These are phyloP conservation scores for Urochloa ruziziensis DNA, from an alignment of 176 grass and related monocot species.

Conservation along the genomic window DNA sequence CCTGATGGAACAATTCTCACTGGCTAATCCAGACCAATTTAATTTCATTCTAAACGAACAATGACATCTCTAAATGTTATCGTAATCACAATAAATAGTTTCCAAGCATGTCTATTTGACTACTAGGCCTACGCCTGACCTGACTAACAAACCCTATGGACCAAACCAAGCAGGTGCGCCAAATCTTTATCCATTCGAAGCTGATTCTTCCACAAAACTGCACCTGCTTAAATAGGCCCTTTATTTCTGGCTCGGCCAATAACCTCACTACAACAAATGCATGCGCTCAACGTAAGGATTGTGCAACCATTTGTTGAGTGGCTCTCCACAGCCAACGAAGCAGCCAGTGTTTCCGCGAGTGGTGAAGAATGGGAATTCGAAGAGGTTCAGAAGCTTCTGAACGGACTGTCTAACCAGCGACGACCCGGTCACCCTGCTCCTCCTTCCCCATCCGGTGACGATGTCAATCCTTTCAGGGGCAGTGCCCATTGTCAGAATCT, in stretches of 20 bases:
- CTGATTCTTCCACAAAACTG: slow-evolving; percentile 60
- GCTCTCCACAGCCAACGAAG: slow-evolving; percentile 80
- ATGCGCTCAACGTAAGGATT: slow-evolving; percentile 94
- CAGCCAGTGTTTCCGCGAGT: slow-evolving; percentile 73
- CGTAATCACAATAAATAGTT: slow-evolving; percentile 29
- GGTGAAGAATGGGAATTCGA: slow-evolving; percentile 69
- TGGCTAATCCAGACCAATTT: not conserved
- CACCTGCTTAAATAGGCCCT: slow-evolving; percentile 19
- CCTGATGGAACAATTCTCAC: not conserved
- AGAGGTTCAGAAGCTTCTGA: slow-evolving; percentile 77
- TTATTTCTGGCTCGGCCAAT: slow-evolving; percentile 17
- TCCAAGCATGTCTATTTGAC: slow-evolving; percentile 6
- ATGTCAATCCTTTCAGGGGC: slow-evolving; percentile 76
- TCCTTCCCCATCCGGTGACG: slow-evolving; percentile 89
- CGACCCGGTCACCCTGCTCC: slow-evolving; percentile 84
- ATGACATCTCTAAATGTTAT: slow-evolving; percentile 21
- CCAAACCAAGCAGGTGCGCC: slow-evolving; percentile 20
- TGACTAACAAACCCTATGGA: slow-evolving; percentile 10
- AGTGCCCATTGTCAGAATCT: slow-evolving; percentile 52
- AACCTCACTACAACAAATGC: slow-evolving; percentile 71
- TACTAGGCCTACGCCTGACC: slow-evolving; percentile 11
- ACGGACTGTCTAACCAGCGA: slow-evolving; percentile 74
- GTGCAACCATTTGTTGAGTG: slow-evolving; percentile 82
- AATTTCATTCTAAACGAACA: slow-evolving; percentile 7
- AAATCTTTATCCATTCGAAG: slow-evolving; percentile 13